A percentile compares a stretch with the other conserved stretches of the same genome.
phyloP scores from a whole-genome alignment of 306 rosid genomes.

The Lathyrus aphaca region DNA sequence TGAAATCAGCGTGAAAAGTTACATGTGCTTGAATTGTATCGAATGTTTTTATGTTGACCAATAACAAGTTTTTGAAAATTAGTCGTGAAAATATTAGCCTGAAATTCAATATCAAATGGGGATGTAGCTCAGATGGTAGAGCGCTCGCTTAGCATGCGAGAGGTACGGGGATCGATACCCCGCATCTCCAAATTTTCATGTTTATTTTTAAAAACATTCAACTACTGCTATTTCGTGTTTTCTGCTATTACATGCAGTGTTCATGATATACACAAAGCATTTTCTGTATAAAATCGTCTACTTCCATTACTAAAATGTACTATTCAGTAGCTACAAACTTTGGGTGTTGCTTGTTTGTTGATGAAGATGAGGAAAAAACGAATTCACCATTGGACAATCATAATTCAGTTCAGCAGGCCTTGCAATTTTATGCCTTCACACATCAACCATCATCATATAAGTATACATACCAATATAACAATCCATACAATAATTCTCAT shows the following conservation, averaged over 20 bases:
- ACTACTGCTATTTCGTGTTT: background rate
- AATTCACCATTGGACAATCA: conserved; percentile 79
- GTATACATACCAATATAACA: background rate
- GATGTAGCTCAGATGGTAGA: conserved; percentile 99
- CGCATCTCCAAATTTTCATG: background rate
- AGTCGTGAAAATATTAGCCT: too few species aligned
- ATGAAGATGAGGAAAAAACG: conserved; percentile 74
- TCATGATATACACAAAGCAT: too few species aligned
- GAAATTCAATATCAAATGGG: conserved; percentile 16
- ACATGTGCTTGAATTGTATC: too few species aligned
- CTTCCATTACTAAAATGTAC: background rate
- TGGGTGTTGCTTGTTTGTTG: conserved; percentile 28
- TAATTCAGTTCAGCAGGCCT: conserved; percentile 84
- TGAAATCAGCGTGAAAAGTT: too few species aligned
- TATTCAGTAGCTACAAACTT: background rate
- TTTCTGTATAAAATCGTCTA: background rate
- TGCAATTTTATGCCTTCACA: conserved; percentile 75
- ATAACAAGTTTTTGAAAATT: too few species aligned
- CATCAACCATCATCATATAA: conserved; percentile 1
- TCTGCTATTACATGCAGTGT: background rate
- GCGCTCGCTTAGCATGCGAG: conserved; percentile 99
- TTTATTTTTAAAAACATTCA: background rate
- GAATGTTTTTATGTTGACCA: too few species aligned
- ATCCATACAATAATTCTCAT: background rate
- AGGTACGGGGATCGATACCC: conserved; percentile 95